A percentile compares a stretch with the other conserved stretches of the same genome.
Evolutionary conservation across 2,329 filamentous ascomycete genomes (phyloP).

Genomic region (Hypoxylon sp.): DNA sequence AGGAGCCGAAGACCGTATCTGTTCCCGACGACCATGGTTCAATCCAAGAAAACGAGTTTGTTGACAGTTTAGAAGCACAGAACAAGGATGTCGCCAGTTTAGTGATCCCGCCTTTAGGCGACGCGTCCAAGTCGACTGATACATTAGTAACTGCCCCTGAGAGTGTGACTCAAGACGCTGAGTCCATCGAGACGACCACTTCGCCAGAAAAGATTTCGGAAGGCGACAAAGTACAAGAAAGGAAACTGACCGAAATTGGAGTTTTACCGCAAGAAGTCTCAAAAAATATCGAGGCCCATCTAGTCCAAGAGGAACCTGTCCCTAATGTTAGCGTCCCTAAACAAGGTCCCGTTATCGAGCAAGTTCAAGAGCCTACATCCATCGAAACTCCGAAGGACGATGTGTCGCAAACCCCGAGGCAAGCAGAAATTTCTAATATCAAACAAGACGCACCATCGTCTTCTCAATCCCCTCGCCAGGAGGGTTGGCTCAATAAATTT

Average conservation of each 20-base stretch:
- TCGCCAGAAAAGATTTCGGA: constrained; percentile 55
- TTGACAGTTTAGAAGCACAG: constrained; percentile 15
- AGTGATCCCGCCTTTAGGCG: constrained; percentile 15
- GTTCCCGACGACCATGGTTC: constrained; percentile 14
- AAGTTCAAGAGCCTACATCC: background rate
- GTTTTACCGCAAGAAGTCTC: constrained; percentile 26
- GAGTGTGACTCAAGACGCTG: constrained; percentile 23
- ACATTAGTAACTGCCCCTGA: constrained; percentile 24
- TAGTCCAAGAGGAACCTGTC: constrained; percentile 17
- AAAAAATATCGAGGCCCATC: constrained; percentile 5
- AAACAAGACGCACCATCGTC: background rate
- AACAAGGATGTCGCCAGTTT: constrained; percentile 15
- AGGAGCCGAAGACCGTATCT: constrained; percentile 23
- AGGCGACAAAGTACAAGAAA: constrained; percentile 57
- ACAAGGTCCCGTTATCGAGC: constrained; percentile 8
- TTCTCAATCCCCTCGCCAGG: constrained; percentile 4
- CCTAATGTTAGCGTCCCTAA: constrained; percentile 3
- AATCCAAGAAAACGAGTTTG: constrained; percentile 17
- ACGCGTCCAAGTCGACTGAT: constrained; percentile 20
- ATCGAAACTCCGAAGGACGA: constrained; percentile 2
- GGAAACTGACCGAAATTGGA: constrained; percentile 48
- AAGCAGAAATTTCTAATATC: constrained; percentile 3
- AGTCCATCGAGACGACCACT: constrained; percentile 22
- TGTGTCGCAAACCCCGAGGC: background rate
- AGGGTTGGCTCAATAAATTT: constrained; percentile 12